Evolutionary conservation across 345 rosid species (phyloP).

Genomic region (Erysimum cheiranthoides): DNA sequence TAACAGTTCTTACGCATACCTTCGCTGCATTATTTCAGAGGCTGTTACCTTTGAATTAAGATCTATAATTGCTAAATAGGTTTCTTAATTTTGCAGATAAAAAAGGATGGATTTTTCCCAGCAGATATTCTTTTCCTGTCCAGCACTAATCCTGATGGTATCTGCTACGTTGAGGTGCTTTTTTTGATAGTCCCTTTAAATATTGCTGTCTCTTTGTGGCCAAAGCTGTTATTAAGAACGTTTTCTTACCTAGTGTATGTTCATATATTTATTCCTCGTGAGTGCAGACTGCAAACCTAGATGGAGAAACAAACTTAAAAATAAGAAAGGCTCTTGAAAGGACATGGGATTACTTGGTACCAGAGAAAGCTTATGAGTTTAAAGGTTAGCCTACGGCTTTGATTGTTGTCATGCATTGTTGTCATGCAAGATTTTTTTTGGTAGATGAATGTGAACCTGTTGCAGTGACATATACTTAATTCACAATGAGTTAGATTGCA

Average conservation of each 20-base stretch:
- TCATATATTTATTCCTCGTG: constrained; percentile 39
- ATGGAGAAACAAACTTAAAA: constrained; percentile 99
- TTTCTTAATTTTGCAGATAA: constrained; percentile 64
- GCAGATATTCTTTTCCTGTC: constrained; percentile 94
- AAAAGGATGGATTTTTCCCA: constrained; percentile 93
- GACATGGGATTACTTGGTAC: constrained; percentile 95
- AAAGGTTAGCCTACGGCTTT: constrained; percentile 63
- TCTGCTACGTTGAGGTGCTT: constrained; percentile 94
- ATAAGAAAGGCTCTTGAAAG: constrained; percentile 95
- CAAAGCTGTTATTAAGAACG: constrained; percentile 7
- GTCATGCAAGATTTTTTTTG: constrained; percentile 10
- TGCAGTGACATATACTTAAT: constrained; percentile 17
- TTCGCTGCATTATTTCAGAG: constrained; percentile 18
- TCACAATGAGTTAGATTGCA: background rate
- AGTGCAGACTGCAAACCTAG: constrained; percentile 93
- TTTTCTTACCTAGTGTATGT: constrained; percentile 22
- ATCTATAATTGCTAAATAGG: background rate
- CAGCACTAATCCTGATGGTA: constrained; percentile 90
- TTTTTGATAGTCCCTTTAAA: constrained; percentile 13
- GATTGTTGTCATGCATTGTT: constrained; percentile 17
- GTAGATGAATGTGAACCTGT: constrained; percentile 26
- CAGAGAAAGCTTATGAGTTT: constrained; percentile 89
- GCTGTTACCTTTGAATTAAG: constrained; percentile 3
- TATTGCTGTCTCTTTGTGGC: constrained; percentile 16
- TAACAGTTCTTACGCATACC: constrained; percentile 1